Conservation (phyloP, 805 yeast genomes). For the Wickerhamomyces silvicola region DNA sequence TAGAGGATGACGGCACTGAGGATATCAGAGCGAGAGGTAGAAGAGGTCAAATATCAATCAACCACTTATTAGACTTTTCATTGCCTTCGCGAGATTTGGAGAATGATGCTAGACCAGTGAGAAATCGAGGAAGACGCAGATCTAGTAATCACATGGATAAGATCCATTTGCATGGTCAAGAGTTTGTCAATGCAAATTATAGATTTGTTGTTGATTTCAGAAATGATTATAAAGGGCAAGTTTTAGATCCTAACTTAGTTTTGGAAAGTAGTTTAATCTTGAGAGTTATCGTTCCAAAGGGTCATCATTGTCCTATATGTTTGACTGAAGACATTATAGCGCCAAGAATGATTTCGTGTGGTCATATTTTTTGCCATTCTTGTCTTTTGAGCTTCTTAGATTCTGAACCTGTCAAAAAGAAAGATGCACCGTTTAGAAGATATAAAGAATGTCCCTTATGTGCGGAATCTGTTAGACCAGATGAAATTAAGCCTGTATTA, state of each 20-base stretch:
- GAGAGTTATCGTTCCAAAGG: slow-evolving; percentile 68
- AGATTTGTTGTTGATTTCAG: slow-evolving; percentile 72
- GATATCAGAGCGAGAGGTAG: slow-evolving; percentile 29
- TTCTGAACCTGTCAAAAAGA: slow-evolving; percentile 33
- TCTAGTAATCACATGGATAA: slow-evolving; percentile 24
- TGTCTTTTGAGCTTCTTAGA: slow-evolving; percentile 72
- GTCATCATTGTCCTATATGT: slow-evolving; percentile 89
- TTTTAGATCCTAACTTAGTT: slow-evolving; percentile 69
- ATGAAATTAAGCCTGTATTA: slow-evolving; percentile 61
- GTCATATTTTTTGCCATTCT: slow-evolving; percentile 83
- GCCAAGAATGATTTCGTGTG: slow-evolving; percentile 93
- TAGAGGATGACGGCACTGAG: slow-evolving; percentile 30
- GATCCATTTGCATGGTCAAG: slow-evolving; percentile 53
- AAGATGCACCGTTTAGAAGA: slow-evolving; percentile 37
- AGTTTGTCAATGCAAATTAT: slow-evolving; percentile 76
- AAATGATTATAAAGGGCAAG: slow-evolving; percentile 49
- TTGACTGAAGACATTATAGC: slow-evolving; percentile 78
- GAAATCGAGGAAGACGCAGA: slow-evolving; percentile 21
- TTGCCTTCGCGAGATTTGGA: slow-evolving; percentile 33
- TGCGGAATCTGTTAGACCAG: slow-evolving; percentile 45
- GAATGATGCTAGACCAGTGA: slow-evolving; percentile 5
- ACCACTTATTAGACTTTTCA: slow-evolving; percentile 59
- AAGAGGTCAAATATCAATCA: slow-evolving; percentile 45
- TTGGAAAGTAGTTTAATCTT: slow-evolving; percentile 54
- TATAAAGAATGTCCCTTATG: slow-evolving; percentile 80